Evolutionary conservation across 768 basidiomycete species (phyloP).

Genomic region (Amanita pseudoporphyria): DNA sequence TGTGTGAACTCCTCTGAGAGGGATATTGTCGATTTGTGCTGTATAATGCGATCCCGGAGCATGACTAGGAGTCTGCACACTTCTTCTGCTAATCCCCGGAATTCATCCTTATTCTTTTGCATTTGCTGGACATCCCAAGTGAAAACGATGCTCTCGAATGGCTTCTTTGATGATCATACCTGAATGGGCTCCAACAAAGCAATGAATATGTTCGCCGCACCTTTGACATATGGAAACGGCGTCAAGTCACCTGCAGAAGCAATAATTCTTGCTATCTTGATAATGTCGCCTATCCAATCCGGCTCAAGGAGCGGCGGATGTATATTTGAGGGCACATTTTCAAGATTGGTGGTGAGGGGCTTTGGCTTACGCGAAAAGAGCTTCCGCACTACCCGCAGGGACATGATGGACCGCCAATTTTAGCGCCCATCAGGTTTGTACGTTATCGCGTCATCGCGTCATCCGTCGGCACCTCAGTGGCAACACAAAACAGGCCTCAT

Average conservation of each 20-base stretch:
- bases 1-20: neutral
- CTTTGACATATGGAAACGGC: conserved; percentile 1
- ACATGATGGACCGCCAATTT: neutral
- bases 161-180: neutral
- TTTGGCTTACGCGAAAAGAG: too few species aligned
- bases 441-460: too few species aligned
- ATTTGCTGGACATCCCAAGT: neutral
- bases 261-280: neutral
- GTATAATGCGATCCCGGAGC: neutral
- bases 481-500: too few species aligned
- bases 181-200: neutral
- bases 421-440: too few species aligned
- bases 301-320: neutral
- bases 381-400: neutral
- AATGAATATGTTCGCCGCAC: neutral
- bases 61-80: conserved; percentile 4
- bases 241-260: neutral
- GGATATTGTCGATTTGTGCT: neutral
- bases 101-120: conserved; percentile 2
- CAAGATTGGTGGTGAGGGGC: neutral
- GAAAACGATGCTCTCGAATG: neutral
- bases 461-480: too few species aligned
- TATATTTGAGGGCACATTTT: neutral
- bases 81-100: conserved; percentile 1
- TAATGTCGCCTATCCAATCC: neutral